Conservation (phyloP, 352 stramenopile genomes). For the Phytophthora colocasiae region DNA sequence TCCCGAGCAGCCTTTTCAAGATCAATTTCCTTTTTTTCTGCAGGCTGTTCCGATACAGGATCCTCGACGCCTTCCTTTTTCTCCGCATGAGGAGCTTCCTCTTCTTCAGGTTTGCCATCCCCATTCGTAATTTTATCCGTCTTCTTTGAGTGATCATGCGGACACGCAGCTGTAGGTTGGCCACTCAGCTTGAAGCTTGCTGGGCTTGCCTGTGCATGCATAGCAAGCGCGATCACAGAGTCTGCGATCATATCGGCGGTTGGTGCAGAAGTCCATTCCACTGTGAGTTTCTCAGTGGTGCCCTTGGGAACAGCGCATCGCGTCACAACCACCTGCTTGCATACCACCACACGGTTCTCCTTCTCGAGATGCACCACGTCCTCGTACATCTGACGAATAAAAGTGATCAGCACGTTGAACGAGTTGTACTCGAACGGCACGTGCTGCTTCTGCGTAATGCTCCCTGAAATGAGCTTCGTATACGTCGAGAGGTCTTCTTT, state of each 20-base stretch:
- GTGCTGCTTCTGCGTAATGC: constrained; percentile 87
- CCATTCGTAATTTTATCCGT: constrained; percentile 15
- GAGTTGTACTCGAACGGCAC: constrained; percentile 83
- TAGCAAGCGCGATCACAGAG: constrained; percentile 95
- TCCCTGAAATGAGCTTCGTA: constrained; percentile 83
- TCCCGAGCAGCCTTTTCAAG: constrained; percentile 68
- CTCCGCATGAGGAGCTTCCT: constrained; percentile 21
- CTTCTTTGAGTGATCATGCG: constrained; percentile 82
- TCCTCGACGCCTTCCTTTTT: constrained; percentile 22
- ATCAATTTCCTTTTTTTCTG: constrained; percentile 32
- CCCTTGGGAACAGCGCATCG: constrained; percentile 42
- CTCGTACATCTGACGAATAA: constrained; percentile 89
- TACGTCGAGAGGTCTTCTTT: constrained; percentile 88
- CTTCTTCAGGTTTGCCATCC: constrained; percentile 30
- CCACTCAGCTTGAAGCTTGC: constrained; percentile 84
- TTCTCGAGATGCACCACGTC: constrained; percentile 66
- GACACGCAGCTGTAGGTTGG: constrained; percentile 77
- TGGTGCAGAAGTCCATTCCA: constrained; percentile 92
- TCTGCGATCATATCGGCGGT: constrained; percentile 96
- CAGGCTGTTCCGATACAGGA: constrained; percentile 18
- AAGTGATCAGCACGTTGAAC: constrained; percentile 81
- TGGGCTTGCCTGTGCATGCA: constrained; percentile 91
- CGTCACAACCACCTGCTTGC: constrained; percentile 76
- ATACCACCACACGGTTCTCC: constrained; percentile 72
- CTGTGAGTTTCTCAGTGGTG: constrained; percentile 53